These are phyloP conservation scores for Crotalaria pallida DNA, from an alignment of 306 rosid species.

Conservation along the genomic window DNA sequence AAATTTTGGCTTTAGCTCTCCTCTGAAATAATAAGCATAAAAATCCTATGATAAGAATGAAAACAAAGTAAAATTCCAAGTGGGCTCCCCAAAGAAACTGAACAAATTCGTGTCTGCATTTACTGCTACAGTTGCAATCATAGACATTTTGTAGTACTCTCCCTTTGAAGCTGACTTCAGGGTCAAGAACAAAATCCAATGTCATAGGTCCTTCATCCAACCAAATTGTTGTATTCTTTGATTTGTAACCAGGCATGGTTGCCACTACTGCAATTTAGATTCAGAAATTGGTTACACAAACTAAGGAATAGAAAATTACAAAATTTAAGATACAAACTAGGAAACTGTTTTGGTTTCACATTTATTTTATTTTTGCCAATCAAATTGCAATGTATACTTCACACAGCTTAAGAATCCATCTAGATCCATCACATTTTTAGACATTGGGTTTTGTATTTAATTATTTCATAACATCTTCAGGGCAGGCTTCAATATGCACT, in stretches of 20 bases:
- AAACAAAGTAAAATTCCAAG: conserved; percentile 44
- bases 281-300: conserved; percentile 16
- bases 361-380: neutral
- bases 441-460: neutral
- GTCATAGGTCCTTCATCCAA: conserved; percentile 59
- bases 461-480: neutral
- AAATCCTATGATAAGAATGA: conserved; percentile 51
- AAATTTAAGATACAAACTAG: neutral
- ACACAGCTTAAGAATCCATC: neutral
- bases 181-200: conserved; percentile 83
- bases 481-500: neutral
- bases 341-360: neutral
- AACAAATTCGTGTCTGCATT: conserved; percentile 29
- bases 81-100: conserved; percentile 44
- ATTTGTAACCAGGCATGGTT: conserved; percentile 60
- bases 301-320: neutral
- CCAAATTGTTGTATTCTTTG: conserved; percentile 72
- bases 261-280: conserved; percentile 61
- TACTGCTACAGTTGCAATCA: conserved; percentile 49
- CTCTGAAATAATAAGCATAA: conserved; percentile 50
- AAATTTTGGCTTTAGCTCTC: conserved; percentile 38
- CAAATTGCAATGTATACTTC: conserved; percentile 1
- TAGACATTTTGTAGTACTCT: conserved; percentile 33
- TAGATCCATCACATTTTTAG: neutral
- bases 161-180: conserved; percentile 38